Evolutionary conservation across 2,329 filamentous ascomycete genomes (phyloP).

Genomic region (Fusarium oligoseptatum): DNA sequence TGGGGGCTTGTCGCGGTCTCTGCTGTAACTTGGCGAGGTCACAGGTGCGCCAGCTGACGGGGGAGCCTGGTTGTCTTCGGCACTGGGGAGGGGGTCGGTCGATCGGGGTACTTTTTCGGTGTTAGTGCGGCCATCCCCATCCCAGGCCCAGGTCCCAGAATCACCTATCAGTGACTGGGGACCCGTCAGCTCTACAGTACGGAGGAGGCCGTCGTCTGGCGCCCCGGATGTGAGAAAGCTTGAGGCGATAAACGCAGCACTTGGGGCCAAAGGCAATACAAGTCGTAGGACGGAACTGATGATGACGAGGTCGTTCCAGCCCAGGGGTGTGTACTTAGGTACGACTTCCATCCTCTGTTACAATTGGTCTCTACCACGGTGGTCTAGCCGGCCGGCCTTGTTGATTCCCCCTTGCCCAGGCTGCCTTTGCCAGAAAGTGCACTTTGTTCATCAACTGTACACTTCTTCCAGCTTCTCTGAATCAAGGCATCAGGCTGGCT

Average conservation of each 20-base stretch:
- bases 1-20: background rate
- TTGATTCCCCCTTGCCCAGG: background rate
- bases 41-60: slow-evolving; percentile 43
- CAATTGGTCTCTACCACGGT: background rate
- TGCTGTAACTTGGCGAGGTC: slow-evolving; percentile 32
- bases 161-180: slow-evolving; percentile 32
- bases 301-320: slow-evolving; percentile 21
- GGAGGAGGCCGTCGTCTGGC: background rate
- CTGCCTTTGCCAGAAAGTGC: background rate
- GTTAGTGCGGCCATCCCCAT: slow-evolving; percentile 25
- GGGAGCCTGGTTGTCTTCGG: slow-evolving; percentile 42
- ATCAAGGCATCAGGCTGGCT: background rate
- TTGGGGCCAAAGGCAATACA: slow-evolving; percentile 27
- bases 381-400: background rate
- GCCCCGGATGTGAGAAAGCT: slow-evolving; percentile 17
- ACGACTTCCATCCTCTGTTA: background rate
- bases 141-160: background rate
- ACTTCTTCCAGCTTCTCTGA: background rate
- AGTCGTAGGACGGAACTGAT: slow-evolving; percentile 12
- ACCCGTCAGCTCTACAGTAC: slow-evolving; percentile 16
- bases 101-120: slow-evolving; percentile 39
- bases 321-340: background rate
- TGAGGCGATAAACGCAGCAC: slow-evolving; percentile 40
- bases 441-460: background rate
- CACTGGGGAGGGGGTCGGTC: slow-evolving; percentile 39